Base-by-base conservation (phyloP, 768 basidiomycete species). In the Galerina marginata region DNA sequence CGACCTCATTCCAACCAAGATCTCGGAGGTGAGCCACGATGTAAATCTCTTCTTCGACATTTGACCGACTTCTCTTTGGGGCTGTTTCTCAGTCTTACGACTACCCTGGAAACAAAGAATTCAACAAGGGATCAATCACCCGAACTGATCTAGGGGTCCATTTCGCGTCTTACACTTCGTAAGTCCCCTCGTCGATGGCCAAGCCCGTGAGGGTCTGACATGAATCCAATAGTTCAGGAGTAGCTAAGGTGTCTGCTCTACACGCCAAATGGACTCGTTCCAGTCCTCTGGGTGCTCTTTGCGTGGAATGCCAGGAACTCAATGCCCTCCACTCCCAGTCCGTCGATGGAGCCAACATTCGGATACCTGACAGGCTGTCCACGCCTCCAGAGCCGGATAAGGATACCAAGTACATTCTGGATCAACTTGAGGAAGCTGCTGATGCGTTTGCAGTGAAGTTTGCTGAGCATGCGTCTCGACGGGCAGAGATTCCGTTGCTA, bases 271-370 rank as follows among this genome's bases (percentile, higher is more conserved):
- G 88, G 88, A 80, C 82, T 50, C 79, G 83, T 2, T 74, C 73
- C 43, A 84, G 80, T 56, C 80, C 83, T 0, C 70, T 80, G 49
- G 88, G 88, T 29, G 87, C 87, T 0, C 74, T 88, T 63, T 82
- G 84, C 65, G 71, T 81, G 0, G 83, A 90, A 72, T 90, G 88
- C 63, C 88, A 89, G 65, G 88, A 90, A 65, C 75, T 90, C 25
- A 90, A 89, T 60, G 88, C 87, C 0, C 72, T 90, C 9, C 87
- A 90, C 64, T 90, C 88, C 2, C 86, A 87, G 55, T 86, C 83
- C 2, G 88, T 89, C 1, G 88, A 90, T 63, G 88, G 88, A 0
- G 88, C 83, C 0, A 77, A 78, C 10, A 81, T 89, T 52, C 84
- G 76, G 67, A 87, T 86, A 53, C 88, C 84, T 0, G 86, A 84